phyloP scores from a whole-genome alignment of 1,139 yeast species.

The Kurtzmaniella quercitrusa region DNA sequence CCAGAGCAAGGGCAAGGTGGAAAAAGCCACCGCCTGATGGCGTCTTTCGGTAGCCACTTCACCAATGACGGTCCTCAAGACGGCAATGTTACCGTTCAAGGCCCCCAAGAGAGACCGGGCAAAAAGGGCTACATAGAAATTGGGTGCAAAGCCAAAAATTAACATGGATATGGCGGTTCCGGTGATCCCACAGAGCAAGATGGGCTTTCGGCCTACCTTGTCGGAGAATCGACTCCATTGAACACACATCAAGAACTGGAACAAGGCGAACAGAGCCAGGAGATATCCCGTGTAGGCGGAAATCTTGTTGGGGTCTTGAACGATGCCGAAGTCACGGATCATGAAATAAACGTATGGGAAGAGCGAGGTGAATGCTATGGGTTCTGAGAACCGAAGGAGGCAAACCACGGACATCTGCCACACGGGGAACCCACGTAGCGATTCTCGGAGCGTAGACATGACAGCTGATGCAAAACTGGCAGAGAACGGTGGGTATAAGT shows the following conservation, averaged over 20 bases:
- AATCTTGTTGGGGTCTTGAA: slow-evolving; percentile 47
- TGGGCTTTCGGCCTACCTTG: slow-evolving; percentile 52
- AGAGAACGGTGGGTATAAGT: too few relatives aligned
- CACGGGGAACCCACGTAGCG: slow-evolving; percentile 40
- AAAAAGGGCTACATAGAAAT: slow-evolving; percentile 46
- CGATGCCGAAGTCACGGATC: slow-evolving; percentile 54
- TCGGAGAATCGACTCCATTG: slow-evolving; percentile 59
- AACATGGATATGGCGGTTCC: slow-evolving; percentile 49
- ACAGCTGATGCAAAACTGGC: too few relatives aligned
- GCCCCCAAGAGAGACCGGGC: slow-evolving; percentile 54
- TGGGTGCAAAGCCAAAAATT: slow-evolving; percentile 49
- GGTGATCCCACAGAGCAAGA: slow-evolving; percentile 46
- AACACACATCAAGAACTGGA: slow-evolving; percentile 51
- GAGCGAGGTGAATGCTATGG: slow-evolving; percentile 58
- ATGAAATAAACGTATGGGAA: slow-evolving; percentile 64
- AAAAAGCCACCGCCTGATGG: slow-evolving; percentile 60
- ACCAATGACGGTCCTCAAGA: slow-evolving; percentile 56
- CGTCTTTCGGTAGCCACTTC: slow-evolving; percentile 52
- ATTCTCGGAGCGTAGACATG: slow-evolving; percentile 5
- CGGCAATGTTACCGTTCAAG: slow-evolving; percentile 60
- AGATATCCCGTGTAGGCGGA: slow-evolving; percentile 57
- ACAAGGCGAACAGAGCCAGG: slow-evolving; percentile 51
- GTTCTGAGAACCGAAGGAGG: slow-evolving; percentile 52
- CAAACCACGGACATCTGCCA: slow-evolving; percentile 46
- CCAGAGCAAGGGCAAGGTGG: slow-evolving; percentile 57